phyloP scores from a whole-genome alignment of 495 filamentous ascomycete species.

The Parathielavia appendiculata region DNA sequence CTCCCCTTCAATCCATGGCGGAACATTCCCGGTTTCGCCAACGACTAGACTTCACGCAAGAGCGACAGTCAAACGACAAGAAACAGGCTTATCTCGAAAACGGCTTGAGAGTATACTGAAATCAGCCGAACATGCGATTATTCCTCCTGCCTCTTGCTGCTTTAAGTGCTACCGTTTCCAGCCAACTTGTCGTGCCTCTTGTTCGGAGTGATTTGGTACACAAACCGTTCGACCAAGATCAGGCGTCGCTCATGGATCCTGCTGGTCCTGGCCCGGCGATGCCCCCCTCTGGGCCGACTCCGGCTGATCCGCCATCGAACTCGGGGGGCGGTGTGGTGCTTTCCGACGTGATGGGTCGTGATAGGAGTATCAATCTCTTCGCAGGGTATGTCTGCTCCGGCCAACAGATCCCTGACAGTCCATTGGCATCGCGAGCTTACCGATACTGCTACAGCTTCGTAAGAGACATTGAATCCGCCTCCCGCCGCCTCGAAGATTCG shows the following conservation, averaged over 20 bases:
- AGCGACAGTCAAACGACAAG: not conserved
- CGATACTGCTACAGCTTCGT: slow-evolving; percentile 47
- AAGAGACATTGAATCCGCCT: slow-evolving; percentile 68
- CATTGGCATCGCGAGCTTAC: not conserved
- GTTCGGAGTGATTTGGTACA: slow-evolving; percentile 8
- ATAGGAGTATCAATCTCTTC: slow-evolving; percentile 81
- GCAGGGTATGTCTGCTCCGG: slow-evolving; percentile 43
- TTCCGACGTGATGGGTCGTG: slow-evolving; percentile 79
- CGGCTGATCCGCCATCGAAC: slow-evolving; percentile 39
- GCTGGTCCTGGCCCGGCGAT: slow-evolving; percentile 34
- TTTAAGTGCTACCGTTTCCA: slow-evolving; percentile 25
- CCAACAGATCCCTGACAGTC: not conserved
- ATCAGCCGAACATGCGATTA: slow-evolving; percentile 14
- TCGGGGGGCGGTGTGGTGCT: slow-evolving; percentile 51
- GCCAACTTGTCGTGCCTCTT: slow-evolving; percentile 29
- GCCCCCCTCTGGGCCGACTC: slow-evolving; percentile 28
- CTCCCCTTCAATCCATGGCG: slow-evolving; percentile 6
- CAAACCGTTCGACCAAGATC: slow-evolving; percentile 18
- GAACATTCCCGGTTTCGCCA: not conserved
- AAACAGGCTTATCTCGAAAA: not conserved
- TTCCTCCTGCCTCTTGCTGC: slow-evolving; percentile 14
- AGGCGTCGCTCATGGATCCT: slow-evolving; percentile 37
- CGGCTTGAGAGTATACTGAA: not conserved
- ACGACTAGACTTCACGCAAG: not conserved
- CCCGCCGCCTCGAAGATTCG: slow-evolving; percentile 63